phyloP scores from a whole-genome alignment of 2,329 filamentous ascomycete species.

The Beauveria bassiana region DNA sequence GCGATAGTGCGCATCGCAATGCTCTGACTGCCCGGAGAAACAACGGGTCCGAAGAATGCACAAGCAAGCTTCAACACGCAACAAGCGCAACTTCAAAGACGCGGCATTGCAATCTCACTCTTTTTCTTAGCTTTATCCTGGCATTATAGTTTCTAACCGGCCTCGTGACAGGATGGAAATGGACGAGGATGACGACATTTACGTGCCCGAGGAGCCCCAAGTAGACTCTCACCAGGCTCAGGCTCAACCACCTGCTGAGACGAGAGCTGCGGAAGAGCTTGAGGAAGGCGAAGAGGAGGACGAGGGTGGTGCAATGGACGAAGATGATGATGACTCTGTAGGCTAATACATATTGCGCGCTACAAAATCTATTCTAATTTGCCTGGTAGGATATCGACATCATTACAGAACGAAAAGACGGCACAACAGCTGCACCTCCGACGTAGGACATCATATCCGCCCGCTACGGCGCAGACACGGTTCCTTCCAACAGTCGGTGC shows the following conservation, averaged over 20 bases:
- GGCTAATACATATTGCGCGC: slow-evolving; percentile 2
- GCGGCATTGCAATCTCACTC: not conserved
- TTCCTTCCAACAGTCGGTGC: not conserved
- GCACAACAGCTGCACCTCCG: slow-evolving; percentile 50
- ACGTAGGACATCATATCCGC: slow-evolving; percentile 33
- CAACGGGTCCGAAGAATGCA: slow-evolving; percentile 1
- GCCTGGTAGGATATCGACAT: slow-evolving; percentile 54
- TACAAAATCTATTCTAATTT: not conserved
- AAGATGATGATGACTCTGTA: slow-evolving; percentile 50
- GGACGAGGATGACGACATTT: slow-evolving; percentile 62
- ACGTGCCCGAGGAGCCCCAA: slow-evolving; percentile 51
- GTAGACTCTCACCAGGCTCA: slow-evolving; percentile 25
- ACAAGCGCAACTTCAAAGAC: not conserved
- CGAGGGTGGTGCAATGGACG: slow-evolving; percentile 52
- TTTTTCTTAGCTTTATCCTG: not conserved
- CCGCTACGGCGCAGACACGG: not conserved
- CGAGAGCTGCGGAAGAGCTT: slow-evolving; percentile 42
- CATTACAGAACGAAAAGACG: slow-evolving; percentile 59
- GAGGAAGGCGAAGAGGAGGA: slow-evolving; percentile 60
- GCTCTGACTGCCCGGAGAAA: not conserved
- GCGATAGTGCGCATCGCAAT: slow-evolving; percentile 1
- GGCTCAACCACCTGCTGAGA: slow-evolving; percentile 20
- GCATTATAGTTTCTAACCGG: not conserved
- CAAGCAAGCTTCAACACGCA: not conserved
- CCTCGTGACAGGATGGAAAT: slow-evolving; percentile 46